Base-by-base conservation (phyloP, 768 basidiomycete genomes). In the Lyophyllum shimeji region DNA sequence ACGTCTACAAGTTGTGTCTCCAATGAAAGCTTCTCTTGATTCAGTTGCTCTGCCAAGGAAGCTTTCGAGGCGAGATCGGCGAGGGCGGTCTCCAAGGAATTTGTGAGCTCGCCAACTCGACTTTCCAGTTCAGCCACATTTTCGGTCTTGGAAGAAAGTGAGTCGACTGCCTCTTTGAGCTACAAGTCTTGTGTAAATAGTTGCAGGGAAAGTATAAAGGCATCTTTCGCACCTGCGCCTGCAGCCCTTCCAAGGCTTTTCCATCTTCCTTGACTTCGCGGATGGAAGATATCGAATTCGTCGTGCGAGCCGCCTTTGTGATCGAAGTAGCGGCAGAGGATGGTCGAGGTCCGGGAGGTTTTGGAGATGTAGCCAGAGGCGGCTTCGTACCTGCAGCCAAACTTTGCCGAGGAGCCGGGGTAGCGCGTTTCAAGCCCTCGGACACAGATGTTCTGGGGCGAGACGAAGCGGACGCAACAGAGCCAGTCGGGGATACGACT, bases 271-370 rank as follows among this genome's bases (percentile, higher is more conserved):
- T 82, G 17, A 86, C 74, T 62, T 90, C 90, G 56, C 78, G 80
- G 56, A 91, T 84, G 8, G 90, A 90, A n/a, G 87, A 80, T 46
- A 91, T 84, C 13, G 90, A 91, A 23, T 77, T 73, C 37, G 82
- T 63, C 25, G 81, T 69, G 17, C 82, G 77, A 52, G 80, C 68
- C 40, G 82, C 58, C 53, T 74, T 81, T 8, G 74, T 62, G 25
- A 74, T 63, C 50, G 71, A 62, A 15, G 76, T 58, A 24, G 75
- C 64, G 53, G 68, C 61, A 18, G 45, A n/a, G 13, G 56, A 47
- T 31, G 69, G 65, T 21, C 72, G 67, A 33, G 70, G 61, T 24
- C 65, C 31, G 46, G 65, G 56, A 31, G 74, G 62, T 27, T 75
- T 74, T 1, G 75, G 65, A 4, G 72, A 46, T 24, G 72, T 51